Conservation (phyloP, 176 grass and related monocot species). For the Bromus sterilis region DNA sequence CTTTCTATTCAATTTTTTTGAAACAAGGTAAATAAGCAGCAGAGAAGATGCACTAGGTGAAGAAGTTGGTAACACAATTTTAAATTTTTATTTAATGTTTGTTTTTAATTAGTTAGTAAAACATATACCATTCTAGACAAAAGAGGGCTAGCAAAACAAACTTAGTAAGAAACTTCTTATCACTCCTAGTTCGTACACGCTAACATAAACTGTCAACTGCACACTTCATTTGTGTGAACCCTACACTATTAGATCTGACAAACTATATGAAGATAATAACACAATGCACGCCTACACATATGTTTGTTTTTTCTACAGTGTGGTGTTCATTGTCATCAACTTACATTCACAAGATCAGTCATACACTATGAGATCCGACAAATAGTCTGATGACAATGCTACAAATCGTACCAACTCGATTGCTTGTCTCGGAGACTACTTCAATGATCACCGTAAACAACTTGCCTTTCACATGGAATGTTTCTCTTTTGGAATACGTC, state of each 20-base stretch:
- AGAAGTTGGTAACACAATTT: not conserved
- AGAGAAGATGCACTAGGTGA: not conserved
- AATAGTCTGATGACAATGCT: not conserved
- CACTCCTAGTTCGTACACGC: too few relatives aligned
- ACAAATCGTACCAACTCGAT: not conserved
- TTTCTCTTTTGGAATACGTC: not conserved
- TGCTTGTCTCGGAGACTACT: not conserved
- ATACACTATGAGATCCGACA: not conserved
- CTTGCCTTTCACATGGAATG: not conserved
- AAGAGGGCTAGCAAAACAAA: too few relatives aligned
- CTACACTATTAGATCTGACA: too few relatives aligned
- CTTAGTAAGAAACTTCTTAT: too few relatives aligned
- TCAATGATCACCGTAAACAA: not conserved
- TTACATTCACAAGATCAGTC: not conserved
- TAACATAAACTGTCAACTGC: too few relatives aligned
- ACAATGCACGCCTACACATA: not conserved
- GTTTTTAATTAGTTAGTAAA: not conserved
- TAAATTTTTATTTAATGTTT: not conserved
- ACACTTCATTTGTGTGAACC: too few relatives aligned
- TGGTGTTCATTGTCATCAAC: not conserved
- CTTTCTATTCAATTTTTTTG: not conserved
- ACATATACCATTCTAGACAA: too few relatives aligned
- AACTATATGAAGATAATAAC: not conserved
- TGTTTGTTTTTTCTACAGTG: not conserved
- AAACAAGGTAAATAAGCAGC: not conserved